phyloP scores from a whole-genome alignment of 192 early-diverging fungal genomes.

The Backusella macrospora region DNA sequence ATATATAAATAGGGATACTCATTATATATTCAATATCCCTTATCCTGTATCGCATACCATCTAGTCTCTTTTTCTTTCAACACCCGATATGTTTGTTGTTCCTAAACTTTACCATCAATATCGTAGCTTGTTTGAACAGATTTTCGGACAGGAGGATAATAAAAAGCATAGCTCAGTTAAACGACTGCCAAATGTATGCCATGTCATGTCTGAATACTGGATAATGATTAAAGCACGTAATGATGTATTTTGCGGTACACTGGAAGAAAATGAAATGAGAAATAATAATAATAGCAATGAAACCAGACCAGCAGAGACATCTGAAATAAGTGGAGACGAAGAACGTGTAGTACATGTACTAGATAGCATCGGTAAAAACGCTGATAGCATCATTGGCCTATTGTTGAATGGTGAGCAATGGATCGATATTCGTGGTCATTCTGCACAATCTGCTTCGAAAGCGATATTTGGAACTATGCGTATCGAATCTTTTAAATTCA shows the following conservation, averaged over 20 bases:
- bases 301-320: not conserved
- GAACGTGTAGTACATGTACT: conserved; percentile 36
- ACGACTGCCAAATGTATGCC: conserved; percentile 14
- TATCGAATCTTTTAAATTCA: conserved; percentile 2
- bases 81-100: conserved; percentile 64
- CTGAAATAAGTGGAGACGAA: conserved; percentile 11
- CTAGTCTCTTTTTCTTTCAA: conserved; percentile 56
- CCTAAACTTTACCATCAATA: conserved; percentile 56
- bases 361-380: conserved; percentile 32
- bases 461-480: conserved; percentile 13
- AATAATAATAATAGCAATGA: not conserved
- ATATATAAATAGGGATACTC: no score
- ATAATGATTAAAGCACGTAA: conserved; percentile 33
- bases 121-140: conserved; percentile 40
- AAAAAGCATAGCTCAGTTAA: not conserved
- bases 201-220: conserved; percentile 34
- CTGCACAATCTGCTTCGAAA: conserved; percentile 31
- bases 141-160: conserved; percentile 34
- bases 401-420: conserved; percentile 27
- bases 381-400: conserved; percentile 25
- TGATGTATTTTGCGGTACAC: conserved; percentile 37
- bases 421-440: conserved; percentile 32
- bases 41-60: not conserved
- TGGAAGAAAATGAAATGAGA: conserved; percentile 27
- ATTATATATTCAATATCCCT: no score